These are phyloP conservation scores for Alternaria hordeiaustralica DNA, from an alignment of 2,329 filamentous ascomycete genomes.

Conservation along the genomic window DNA sequence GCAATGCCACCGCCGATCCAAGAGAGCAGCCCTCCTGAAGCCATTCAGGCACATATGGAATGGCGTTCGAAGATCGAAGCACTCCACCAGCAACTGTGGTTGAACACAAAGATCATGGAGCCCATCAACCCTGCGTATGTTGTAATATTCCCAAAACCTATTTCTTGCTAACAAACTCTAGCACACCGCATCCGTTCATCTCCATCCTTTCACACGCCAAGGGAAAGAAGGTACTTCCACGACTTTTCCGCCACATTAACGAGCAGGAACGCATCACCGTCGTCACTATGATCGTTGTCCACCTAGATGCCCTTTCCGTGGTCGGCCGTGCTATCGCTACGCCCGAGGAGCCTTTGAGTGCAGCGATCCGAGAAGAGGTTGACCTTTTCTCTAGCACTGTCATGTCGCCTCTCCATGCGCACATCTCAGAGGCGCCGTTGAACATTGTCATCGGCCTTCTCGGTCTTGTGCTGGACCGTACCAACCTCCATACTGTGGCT, in stretches of 20 bases:
- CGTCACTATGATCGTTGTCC: slow-evolving; percentile 92
- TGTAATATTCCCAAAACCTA: not conserved
- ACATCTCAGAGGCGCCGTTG: slow-evolving; percentile 88
- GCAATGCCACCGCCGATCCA: slow-evolving; percentile 73
- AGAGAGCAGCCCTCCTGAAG: slow-evolving; percentile 69
- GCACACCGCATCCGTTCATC: slow-evolving; percentile 85
- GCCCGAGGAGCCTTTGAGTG: slow-evolving; percentile 72
- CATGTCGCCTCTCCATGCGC: slow-evolving; percentile 87
- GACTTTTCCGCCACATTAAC: slow-evolving; percentile 91
- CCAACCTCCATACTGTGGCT: slow-evolving; percentile 83
- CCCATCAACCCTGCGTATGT: slow-evolving; percentile 70
- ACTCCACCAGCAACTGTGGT: slow-evolving; percentile 85
- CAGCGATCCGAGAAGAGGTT: slow-evolving; percentile 82
- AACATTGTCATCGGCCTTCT: slow-evolving; percentile 90
- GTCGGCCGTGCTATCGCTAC: slow-evolving; percentile 79
- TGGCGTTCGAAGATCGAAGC: slow-evolving; percentile 75
- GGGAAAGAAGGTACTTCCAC: slow-evolving; percentile 93
- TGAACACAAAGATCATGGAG: slow-evolving; percentile 88
- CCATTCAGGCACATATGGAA: slow-evolving; percentile 76
- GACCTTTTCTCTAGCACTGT: slow-evolving; percentile 88
- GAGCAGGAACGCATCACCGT: slow-evolving; percentile 94
- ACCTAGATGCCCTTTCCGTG: slow-evolving; percentile 90
- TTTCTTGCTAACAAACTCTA: slow-evolving; percentile 41
- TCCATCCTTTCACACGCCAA: slow-evolving; percentile 93
- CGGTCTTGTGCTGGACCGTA: slow-evolving; percentile 79